Base-by-base conservation (phyloP, 108 stramenopile genomes). In the Cyclotella baltica region DNA sequence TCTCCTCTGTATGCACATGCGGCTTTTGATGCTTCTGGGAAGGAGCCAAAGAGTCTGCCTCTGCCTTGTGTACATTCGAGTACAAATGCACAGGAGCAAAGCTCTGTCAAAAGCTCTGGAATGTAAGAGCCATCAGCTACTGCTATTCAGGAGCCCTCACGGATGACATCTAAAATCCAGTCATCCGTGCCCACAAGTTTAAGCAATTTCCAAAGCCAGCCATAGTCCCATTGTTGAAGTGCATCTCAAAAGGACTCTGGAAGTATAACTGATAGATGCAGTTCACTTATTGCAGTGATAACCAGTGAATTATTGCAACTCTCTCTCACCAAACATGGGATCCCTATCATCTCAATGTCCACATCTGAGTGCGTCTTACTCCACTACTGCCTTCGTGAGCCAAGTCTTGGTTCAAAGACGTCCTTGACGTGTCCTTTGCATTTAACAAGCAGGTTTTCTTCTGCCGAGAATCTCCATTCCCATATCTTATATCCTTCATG, bases 81-180 rank as follows among this genome's bases (percentile, higher is more conserved):
- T 1, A 74, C 50, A 37, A 63, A 74, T 19, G 62, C 73, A 64
- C 48, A 47, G 13, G 73, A 74, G 33, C 63, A 64, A 11, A 74
- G 5, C 25, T 74, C 19, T 1, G 15, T 33, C 0, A 27, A 53
- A 22, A 64, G 1, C 22, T 62, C 58, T 2, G n/a, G 52, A 52
- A 75, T 67, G 65, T 66, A 67, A 4, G 74, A 75, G 8, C 74
- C 74, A 57, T 75, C 64, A 19, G 65, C 58, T 1, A 67, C 74
- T 46, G 52, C 64, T 5, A 75, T 40, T 18, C 47, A 64, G 10
- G 64, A 57, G 11, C 53, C 56, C 13, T 55, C 56, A 15, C 23
- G 10, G 0, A 75, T 75, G 20, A 55, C 51, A 11, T 36, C 40
- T 18, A 27, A 0, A 10, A 75, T 1, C 74, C 74, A 75, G 27